Evolutionary conservation across 1,139 yeast species (phyloP).

Genomic region (Geotrichum siamense): DNA sequence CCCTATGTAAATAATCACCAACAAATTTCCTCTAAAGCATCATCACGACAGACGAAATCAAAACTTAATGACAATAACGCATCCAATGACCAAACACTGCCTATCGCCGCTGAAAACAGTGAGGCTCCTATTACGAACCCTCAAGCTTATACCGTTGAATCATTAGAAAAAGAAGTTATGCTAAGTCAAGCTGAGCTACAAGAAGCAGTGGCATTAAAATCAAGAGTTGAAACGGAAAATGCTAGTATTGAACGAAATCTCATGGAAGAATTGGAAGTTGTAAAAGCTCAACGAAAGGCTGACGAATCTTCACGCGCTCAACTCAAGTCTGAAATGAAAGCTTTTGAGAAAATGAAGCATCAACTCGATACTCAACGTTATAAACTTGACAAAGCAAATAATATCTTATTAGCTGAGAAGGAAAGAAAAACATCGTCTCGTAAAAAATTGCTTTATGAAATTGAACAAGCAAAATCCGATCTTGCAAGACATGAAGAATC

Average conservation of each 20-base stretch:
- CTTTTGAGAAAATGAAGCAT: constrained; percentile 41
- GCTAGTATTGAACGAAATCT: constrained; percentile 38
- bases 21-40: constrained; percentile 4
- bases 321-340: constrained; percentile 43
- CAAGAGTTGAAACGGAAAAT: constrained; percentile 39
- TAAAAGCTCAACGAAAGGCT: constrained; percentile 40
- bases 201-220: constrained; percentile 38
- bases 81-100: background rate
- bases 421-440: constrained; percentile 21
- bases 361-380: constrained; percentile 34
- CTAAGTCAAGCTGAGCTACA: constrained; percentile 44
- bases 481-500: constrained; percentile 14
- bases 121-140: constrained; percentile 17
- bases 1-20: constrained; percentile 3
- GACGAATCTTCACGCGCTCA: constrained; percentile 47
- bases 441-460: constrained; percentile 22
- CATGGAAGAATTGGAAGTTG: constrained; percentile 38
- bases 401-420: constrained; percentile 24
- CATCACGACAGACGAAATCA: background rate
- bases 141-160: constrained; percentile 40
- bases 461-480: constrained; percentile 18
- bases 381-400: constrained; percentile 29
- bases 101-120: background rate
- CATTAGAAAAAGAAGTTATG: constrained; percentile 44
- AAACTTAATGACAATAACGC: background rate